Evolutionary conservation across 2,329 filamentous ascomycete genomes (phyloP).

Genomic region (Apiospora rasikravindrae): DNA sequence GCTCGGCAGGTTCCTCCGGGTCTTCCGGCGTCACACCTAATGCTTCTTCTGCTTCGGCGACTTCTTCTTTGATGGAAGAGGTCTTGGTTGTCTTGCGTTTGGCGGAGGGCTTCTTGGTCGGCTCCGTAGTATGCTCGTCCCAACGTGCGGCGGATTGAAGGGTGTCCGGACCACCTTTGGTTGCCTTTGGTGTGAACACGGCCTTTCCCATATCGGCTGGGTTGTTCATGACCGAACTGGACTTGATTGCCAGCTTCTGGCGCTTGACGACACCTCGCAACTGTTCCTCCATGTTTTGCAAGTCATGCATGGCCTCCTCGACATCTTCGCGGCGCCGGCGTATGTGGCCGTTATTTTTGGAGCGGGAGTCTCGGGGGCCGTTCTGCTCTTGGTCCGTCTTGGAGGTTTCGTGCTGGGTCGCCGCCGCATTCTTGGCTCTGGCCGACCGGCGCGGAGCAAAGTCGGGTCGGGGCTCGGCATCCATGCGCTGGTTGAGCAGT

Average conservation of each 20-base stretch:
- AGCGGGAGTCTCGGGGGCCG: neutral
- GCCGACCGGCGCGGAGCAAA: constrained; percentile 22
- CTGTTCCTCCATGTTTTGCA: constrained; percentile 56
- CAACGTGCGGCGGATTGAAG: neutral
- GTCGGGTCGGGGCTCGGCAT: constrained; percentile 14
- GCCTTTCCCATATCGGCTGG: constrained; percentile 41
- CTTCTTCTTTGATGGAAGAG: neutral
- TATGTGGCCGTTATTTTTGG: constrained; percentile 13
- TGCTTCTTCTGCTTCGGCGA: neutral
- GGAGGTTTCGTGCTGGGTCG: neutral
- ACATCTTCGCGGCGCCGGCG: constrained; percentile 37
- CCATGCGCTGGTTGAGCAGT: constrained; percentile 13
- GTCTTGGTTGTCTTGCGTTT: neutral
- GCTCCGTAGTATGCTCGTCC: neutral
- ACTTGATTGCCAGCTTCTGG: constrained; percentile 54
- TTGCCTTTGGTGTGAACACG: constrained; percentile 35
- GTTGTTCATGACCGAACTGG: constrained; percentile 38
- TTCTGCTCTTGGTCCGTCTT: neutral
- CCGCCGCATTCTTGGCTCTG: neutral
- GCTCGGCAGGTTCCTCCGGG: constrained; percentile 23
- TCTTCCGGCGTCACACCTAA: constrained; percentile 22
- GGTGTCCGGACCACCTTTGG: constrained; percentile 23
- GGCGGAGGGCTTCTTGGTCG: neutral
- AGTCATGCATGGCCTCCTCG: constrained; percentile 47
- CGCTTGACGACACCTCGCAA: constrained; percentile 49